Evolutionary conservation across 495 filamentous ascomycete species (phyloP).

Genomic region (Astrothelium subdiscretum): DNA sequence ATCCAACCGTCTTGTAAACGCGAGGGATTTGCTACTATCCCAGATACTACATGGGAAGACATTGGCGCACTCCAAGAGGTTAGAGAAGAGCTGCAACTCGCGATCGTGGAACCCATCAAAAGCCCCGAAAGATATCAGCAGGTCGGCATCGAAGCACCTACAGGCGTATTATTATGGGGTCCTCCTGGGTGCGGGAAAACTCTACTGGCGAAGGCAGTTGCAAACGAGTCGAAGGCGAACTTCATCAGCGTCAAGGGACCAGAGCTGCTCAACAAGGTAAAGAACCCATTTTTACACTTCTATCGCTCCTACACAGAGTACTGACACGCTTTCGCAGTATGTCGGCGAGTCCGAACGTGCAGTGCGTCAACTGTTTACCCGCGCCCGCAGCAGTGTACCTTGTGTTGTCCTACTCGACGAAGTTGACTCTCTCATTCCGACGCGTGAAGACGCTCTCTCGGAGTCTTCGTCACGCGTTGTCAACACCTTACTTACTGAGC

Average conservation of each 20-base stretch:
- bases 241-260: slow-evolving; percentile 98
- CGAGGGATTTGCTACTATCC: slow-evolving; percentile 93
- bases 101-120: slow-evolving; percentile 88
- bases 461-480: slow-evolving; percentile 84
- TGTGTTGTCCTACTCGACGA: slow-evolving; percentile 99
- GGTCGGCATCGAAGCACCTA: slow-evolving; percentile 78
- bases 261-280: slow-evolving; percentile 72
- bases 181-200: slow-evolving; percentile 97
- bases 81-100: slow-evolving; percentile 69
- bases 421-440: slow-evolving; percentile 81
- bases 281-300: background rate
- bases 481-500: slow-evolving; percentile 91
- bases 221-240: slow-evolving; percentile 89
- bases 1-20: slow-evolving; percentile 90
- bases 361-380: slow-evolving; percentile 82
- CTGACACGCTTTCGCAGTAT: slow-evolving; percentile 33
- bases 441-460: slow-evolving; percentile 65
- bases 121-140: slow-evolving; percentile 65
- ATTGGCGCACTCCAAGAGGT: slow-evolving; percentile 76
- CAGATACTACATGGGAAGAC: slow-evolving; percentile 90
- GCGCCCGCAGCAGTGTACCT: slow-evolving; percentile 74
- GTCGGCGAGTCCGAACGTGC: slow-evolving; percentile 92
- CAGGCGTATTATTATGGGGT: slow-evolving; percentile 91
- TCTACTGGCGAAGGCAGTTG: slow-evolving; percentile 88
- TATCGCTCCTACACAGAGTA: background rate